phyloP scores from a whole-genome alignment of 1,284 basidiomycete genomes.

The Anthracocystis setariae region DNA sequence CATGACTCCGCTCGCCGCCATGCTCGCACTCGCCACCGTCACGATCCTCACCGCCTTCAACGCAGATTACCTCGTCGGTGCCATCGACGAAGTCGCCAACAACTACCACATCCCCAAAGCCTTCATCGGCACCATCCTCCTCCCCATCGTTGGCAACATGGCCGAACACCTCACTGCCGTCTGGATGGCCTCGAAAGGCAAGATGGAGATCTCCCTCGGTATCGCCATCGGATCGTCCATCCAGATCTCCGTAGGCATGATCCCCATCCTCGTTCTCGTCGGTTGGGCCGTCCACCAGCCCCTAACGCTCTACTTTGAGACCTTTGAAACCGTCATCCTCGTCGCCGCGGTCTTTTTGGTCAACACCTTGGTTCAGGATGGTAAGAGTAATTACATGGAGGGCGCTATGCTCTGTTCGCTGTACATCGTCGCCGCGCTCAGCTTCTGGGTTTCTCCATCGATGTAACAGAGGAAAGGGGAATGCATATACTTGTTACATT shows the following conservation, averaged over 20 bases:
- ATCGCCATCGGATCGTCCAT: constrained; percentile 86
- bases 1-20: constrained; percentile 63
- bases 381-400: constrained; percentile 65
- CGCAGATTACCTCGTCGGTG: constrained; percentile 68
- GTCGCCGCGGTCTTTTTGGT: constrained; percentile 67
- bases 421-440: constrained; percentile 59
- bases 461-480: not conserved
- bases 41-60: constrained; percentile 65
- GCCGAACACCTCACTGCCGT: constrained; percentile 66
- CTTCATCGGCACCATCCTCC: constrained; percentile 73
- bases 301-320: constrained; percentile 67
- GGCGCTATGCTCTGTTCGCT: constrained; percentile 68
- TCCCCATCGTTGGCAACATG: constrained; percentile 82
- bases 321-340: constrained; percentile 64
- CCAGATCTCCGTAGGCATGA: constrained; percentile 63
- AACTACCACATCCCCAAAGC: constrained; percentile 66
- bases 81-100: constrained; percentile 65
- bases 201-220: constrained; percentile 73
- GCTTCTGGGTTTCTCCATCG: constrained; percentile 57
- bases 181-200: constrained; percentile 64
- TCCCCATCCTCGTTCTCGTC: constrained; percentile 66
- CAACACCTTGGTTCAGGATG: constrained; percentile 66
- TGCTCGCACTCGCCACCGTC: constrained; percentile 56
- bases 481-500: too few species aligned
- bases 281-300: constrained; percentile 68